Conservation (phyloP, 257 asterid genomes). For the Lantana camara region DNA sequence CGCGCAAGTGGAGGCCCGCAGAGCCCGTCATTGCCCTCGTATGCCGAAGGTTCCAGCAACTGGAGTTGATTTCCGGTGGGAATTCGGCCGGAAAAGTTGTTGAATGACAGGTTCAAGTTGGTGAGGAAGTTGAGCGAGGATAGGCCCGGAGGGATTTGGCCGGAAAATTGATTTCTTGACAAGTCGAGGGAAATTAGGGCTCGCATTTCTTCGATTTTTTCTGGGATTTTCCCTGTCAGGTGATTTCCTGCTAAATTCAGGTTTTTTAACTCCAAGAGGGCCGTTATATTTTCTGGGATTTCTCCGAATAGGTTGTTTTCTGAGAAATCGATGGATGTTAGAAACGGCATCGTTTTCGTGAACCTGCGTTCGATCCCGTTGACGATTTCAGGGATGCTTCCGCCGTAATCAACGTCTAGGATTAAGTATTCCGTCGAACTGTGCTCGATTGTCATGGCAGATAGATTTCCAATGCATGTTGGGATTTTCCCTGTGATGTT, state of each 20-base stretch:
- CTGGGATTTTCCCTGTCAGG: slow-evolving; percentile 25
- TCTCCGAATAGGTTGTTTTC: slow-evolving; percentile 22
- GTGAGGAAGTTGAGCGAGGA: slow-evolving; percentile 23
- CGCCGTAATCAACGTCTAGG: slow-evolving; percentile 30
- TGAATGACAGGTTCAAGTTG: slow-evolving; percentile 25
- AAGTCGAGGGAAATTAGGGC: slow-evolving; percentile 29
- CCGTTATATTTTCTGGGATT: slow-evolving; percentile 13
- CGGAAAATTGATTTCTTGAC: slow-evolving; percentile 23
- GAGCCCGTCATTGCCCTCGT: slow-evolving; percentile 21
- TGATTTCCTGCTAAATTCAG: slow-evolving; percentile 24
- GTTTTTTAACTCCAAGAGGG: slow-evolving; percentile 21
- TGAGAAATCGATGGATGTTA: slow-evolving; percentile 20
- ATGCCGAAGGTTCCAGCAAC: slow-evolving; percentile 6
- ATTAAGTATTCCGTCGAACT: neutral
- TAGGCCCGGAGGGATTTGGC: slow-evolving; percentile 15
- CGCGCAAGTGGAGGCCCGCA: slow-evolving; percentile 18
- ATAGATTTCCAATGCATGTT: slow-evolving; percentile 21
- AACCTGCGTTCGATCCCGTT: slow-evolving; percentile 28
- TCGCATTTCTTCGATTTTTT: slow-evolving; percentile 12
- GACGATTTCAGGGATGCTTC: slow-evolving; percentile 8
- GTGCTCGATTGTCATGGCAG: slow-evolving; percentile 14
- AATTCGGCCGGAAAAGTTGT: slow-evolving; percentile 15
- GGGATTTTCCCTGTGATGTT: slow-evolving; percentile 13
- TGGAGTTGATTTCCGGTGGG: slow-evolving; percentile 30
- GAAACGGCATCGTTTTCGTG: slow-evolving; percentile 27